Percentiles rank a stretch among this genome's conserved stretches.
These are phyloP conservation scores for Inga laurina DNA, from an alignment of 306 rosid species.

Conservation along the genomic window DNA sequence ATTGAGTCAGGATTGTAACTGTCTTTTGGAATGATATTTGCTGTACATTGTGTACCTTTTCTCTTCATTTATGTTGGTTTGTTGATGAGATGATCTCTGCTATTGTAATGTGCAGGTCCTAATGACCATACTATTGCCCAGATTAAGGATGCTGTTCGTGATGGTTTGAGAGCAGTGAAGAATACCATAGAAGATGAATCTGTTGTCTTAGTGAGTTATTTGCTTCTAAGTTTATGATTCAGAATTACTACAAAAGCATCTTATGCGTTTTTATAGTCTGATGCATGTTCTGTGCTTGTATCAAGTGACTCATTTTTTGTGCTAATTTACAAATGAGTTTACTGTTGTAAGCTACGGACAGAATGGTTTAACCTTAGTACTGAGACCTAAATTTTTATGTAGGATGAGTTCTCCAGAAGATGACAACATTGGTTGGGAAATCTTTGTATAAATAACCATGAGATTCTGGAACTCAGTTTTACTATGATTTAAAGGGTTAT, in stretches of 20 bases:
- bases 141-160: slow-evolving; percentile 98
- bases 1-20: not conserved
- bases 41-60: not conserved
- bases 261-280: not conserved
- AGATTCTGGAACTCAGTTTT: not conserved
- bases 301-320: not conserved
- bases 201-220: slow-evolving; percentile 65
- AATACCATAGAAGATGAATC: slow-evolving; percentile 96
- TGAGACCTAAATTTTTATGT: not conserved
- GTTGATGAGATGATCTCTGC: slow-evolving; percentile 23
- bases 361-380: not conserved
- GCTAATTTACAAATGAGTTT: not conserved
- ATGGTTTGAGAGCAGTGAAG: slow-evolving; percentile 95
- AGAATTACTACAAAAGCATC: slow-evolving; percentile 15
- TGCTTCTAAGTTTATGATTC: not conserved
- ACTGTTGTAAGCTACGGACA: not conserved
- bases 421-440: not conserved
- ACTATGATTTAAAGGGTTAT: not conserved
- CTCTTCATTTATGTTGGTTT: slow-evolving; percentile 23
- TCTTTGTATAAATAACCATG: not conserved
- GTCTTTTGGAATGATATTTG: not conserved
- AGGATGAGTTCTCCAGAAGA: slow-evolving; percentile 5
- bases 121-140: slow-evolving; percentile 98
- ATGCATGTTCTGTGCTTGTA: not conserved
- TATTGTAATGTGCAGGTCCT: slow-evolving; percentile 68